Percentiles rank a stretch among this genome's conserved stretches.
Conservation (phyloP, 2,329 filamentous ascomycete genomes). For the Xylogone sp. region DNA sequence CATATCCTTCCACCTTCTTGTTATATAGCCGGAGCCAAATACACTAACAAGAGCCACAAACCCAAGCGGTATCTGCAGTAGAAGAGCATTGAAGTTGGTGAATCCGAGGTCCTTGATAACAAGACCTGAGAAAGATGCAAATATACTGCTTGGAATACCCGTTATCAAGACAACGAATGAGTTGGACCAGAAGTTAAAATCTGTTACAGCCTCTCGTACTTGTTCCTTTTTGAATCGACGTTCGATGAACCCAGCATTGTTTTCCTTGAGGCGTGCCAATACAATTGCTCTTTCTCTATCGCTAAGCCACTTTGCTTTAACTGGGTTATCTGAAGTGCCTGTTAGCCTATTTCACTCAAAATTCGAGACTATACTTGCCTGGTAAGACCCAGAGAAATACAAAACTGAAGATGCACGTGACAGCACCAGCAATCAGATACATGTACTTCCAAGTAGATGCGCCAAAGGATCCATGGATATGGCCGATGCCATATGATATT, state of each 20-base stretch:
- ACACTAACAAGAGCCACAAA: neutral
- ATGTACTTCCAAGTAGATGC: neutral
- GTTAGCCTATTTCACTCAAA: neutral
- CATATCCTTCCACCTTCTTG: constrained; percentile 23
- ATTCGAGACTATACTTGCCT: neutral
- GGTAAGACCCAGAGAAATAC: constrained; percentile 43
- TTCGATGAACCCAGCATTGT: constrained; percentile 18
- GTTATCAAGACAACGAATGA: neutral
- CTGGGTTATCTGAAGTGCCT: constrained; percentile 36
- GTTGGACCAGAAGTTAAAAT: constrained; percentile 35
- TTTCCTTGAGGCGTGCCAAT: constrained; percentile 17
- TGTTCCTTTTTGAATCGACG: constrained; percentile 16
- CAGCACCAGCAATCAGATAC: constrained; percentile 17
- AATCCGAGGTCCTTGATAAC: constrained; percentile 71
- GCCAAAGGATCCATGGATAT: neutral
- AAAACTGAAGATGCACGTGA: constrained; percentile 26
- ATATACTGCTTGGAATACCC: constrained; percentile 61
- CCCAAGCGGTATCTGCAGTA: constrained; percentile 72
- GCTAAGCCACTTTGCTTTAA: constrained; percentile 37
- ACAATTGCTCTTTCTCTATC: constrained; percentile 37
- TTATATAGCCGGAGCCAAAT: neutral
- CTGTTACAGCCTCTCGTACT: constrained; percentile 16
- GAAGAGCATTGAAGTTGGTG: constrained; percentile 61
- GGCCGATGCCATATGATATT: neutral
- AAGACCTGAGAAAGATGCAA: constrained; percentile 71